Evolutionary conservation across 305 asterid species (phyloP).

Genomic region (Fraxinus greggii): DNA sequence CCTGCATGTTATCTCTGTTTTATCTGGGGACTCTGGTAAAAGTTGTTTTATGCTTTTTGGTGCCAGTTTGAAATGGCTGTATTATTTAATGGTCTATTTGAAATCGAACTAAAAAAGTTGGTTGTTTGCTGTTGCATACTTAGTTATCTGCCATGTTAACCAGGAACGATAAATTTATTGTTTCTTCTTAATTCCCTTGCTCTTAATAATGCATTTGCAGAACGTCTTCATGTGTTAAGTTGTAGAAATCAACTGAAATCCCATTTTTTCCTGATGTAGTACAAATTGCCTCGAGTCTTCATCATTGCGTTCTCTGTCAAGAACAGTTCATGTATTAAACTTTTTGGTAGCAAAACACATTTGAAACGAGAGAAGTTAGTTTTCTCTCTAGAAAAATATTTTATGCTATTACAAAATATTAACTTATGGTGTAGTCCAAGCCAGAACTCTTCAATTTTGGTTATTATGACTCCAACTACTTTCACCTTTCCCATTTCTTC

Average conservation of each 20-base stretch:
- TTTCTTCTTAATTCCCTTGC: slow-evolving; percentile 9
- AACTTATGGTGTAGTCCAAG: not conserved
- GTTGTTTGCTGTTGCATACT: slow-evolving; percentile 5
- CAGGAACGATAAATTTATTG: slow-evolving; percentile 7
- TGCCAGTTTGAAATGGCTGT: not conserved
- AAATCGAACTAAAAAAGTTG: not conserved
- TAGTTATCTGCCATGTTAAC: slow-evolving; percentile 4
- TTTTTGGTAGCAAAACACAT: not conserved
- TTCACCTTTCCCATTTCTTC: not conserved
- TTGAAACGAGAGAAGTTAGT: not conserved
- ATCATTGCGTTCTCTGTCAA: not conserved
- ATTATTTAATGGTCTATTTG: not conserved
- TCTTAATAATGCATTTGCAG: slow-evolving; percentile 2
- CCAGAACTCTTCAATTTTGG: not conserved
- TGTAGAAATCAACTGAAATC: slow-evolving; percentile 1
- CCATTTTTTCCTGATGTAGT: slow-evolving; percentile 1
- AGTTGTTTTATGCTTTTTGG: not conserved
- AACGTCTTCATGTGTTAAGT: slow-evolving; percentile 1
- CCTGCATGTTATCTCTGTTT: not conserved
- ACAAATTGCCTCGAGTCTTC: not conserved
- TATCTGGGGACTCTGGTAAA: not conserved
- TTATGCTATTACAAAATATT: not conserved
- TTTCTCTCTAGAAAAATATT: not conserved
- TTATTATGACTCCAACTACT: not conserved
- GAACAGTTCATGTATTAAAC: not conserved